phyloP scores from a whole-genome alignment of 345 rosid species.

The Populus pruinosa region DNA sequence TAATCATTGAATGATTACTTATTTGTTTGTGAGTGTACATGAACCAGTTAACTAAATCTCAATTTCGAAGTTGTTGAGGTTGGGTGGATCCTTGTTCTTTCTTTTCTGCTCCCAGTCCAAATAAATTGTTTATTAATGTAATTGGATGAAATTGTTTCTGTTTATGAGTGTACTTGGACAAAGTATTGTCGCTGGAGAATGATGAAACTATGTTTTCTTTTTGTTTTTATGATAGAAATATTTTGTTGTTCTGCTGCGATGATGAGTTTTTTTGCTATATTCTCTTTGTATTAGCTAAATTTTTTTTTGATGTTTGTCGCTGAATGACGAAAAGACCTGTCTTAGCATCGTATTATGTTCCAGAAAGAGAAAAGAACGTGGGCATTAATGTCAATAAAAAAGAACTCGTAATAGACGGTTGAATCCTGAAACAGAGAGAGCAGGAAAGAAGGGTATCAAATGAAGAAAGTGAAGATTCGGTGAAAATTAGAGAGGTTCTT shows the following conservation, averaged over 20 bases:
- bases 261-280: background rate
- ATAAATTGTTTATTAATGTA: background rate
- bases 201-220: background rate
- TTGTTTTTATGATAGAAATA: background rate
- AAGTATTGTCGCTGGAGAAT: background rate
- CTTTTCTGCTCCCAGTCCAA: background rate
- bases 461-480: background rate
- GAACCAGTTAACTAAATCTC: background rate
- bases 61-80: background rate
- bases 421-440: background rate
- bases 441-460: background rate
- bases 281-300: background rate
- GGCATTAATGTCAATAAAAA: background rate
- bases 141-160: background rate
- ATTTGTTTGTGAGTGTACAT: background rate
- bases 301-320: background rate
- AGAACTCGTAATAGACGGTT: constrained; percentile 4
- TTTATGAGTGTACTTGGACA: background rate
- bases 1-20: background rate
- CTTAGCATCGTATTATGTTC: too few relatives aligned
- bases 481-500: background rate
- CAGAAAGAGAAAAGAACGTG: background rate
- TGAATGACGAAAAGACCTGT: background rate
- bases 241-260: background rate
- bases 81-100: background rate